phyloP scores from a whole-genome alignment of 805 yeast species.

The Candida taoyuanica region DNA sequence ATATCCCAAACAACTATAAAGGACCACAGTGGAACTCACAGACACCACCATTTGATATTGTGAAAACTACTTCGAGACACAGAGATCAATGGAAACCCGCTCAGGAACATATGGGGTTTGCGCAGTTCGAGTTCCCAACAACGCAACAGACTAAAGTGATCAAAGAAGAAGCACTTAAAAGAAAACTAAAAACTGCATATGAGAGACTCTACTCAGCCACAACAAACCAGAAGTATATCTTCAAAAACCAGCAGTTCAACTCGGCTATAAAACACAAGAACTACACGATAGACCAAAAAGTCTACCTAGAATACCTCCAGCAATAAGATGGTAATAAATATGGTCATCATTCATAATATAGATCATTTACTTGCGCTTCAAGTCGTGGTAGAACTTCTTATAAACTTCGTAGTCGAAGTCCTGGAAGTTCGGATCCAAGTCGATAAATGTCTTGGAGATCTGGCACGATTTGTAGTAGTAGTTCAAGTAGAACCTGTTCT shows the following conservation, averaged over 20 bases:
- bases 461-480: slow-evolving; percentile 55
- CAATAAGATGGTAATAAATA: neutral
- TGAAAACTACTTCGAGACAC: slow-evolving; percentile 24
- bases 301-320: slow-evolving; percentile 17
- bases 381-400: slow-evolving; percentile 30
- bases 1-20: slow-evolving; percentile 14
- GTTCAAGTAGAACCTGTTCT: slow-evolving; percentile 30
- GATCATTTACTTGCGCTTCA: slow-evolving; percentile 16
- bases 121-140: slow-evolving; percentile 52
- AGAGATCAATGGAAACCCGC: slow-evolving; percentile 30
- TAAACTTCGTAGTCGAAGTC: slow-evolving; percentile 50
- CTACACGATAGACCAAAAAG: slow-evolving; percentile 28
- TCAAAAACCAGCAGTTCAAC: slow-evolving; percentile 40
- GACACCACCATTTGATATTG: slow-evolving; percentile 14
- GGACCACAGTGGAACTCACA: slow-evolving; percentile 29
- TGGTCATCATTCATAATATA: neutral
- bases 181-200: slow-evolving; percentile 36
- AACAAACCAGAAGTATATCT: slow-evolving; percentile 38
- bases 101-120: slow-evolving; percentile 55
- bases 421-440: slow-evolving; percentile 57
- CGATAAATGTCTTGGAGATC: slow-evolving; percentile 56
- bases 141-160: slow-evolving; percentile 47
- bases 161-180: slow-evolving; percentile 29
- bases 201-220: slow-evolving; percentile 42
- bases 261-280: slow-evolving; percentile 30